Conservation (phyloP, 1,139 yeast genomes). For the Nakaseomyces glabratus region DNA sequence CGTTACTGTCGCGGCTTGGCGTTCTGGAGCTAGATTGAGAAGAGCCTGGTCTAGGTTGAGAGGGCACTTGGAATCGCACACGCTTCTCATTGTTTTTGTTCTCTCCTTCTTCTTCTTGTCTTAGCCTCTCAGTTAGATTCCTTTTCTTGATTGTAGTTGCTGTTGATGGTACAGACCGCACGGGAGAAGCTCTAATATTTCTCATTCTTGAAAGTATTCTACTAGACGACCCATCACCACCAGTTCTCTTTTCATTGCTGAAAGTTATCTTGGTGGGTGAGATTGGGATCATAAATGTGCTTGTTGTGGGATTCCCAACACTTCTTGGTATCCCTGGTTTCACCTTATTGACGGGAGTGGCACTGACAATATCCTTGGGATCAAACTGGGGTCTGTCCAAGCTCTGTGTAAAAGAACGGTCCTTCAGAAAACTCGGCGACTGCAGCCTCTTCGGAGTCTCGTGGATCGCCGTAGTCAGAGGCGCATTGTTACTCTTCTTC, state of each 20-base stretch:
- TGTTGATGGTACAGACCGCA: constrained; percentile 12
- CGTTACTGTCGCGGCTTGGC: too few species aligned
- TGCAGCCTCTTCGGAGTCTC: constrained; percentile 20
- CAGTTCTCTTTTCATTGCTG: constrained; percentile 15
- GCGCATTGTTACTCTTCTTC: constrained; percentile 9
- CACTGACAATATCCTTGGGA: not conserved
- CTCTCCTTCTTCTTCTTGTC: constrained; percentile 1
- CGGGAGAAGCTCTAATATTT: constrained; percentile 18
- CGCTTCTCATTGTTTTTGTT: not conserved
- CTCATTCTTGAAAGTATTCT: constrained; percentile 22
- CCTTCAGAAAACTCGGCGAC: constrained; percentile 16
- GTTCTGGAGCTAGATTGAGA: too few species aligned
- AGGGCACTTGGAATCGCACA: constrained; percentile 4
- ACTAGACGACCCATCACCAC: constrained; percentile 25
- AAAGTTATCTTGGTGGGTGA: constrained; percentile 20
- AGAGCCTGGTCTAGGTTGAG: too few species aligned
- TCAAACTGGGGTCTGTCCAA: constrained; percentile 14
- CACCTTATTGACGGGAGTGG: too few species aligned
- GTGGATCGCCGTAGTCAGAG: constrained; percentile 8
- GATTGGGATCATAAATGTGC: constrained; percentile 12
- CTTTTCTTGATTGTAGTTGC: not conserved
- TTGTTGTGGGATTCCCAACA: constrained; percentile 5
- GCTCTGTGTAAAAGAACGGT: constrained; percentile 15
- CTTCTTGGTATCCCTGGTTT: too few species aligned
- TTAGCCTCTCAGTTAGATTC: not conserved